phyloP scores from a whole-genome alignment of 768 basidiomycete genomes.

The Sporobolomyces pararoseus region DNA sequence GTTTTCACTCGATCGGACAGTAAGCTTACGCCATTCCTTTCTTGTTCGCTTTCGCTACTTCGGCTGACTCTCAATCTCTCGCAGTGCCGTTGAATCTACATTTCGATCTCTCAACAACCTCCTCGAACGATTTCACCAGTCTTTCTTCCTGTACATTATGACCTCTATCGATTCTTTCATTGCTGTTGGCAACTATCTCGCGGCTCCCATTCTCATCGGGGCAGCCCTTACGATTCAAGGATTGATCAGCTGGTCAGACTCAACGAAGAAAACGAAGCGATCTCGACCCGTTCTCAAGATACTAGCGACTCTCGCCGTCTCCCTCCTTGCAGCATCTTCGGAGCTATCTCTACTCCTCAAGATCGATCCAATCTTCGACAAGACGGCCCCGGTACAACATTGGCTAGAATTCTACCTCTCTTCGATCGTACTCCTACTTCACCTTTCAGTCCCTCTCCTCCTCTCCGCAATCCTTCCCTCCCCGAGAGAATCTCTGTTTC shows the following conservation, averaged over 20 bases:
- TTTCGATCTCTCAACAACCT: constrained; percentile 89
- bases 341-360: constrained; percentile 11
- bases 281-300: not conserved
- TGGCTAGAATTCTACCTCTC: constrained; percentile 11
- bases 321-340: constrained; percentile 18
- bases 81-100: constrained; percentile 77
- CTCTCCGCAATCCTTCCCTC: constrained; percentile 19
- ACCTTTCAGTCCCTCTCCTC: constrained; percentile 28
- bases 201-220: constrained; percentile 77
- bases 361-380: constrained; percentile 11
- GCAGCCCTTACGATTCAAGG: constrained; percentile 82
- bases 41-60: not conserved
- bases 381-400: not conserved
- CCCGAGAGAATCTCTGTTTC: constrained; percentile 44
- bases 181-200: constrained; percentile 86
- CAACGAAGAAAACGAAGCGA: constrained; percentile 58
- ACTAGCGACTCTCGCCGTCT: not conserved
- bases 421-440: constrained; percentile 6
- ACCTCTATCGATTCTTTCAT: constrained; percentile 65
- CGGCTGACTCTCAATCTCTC: not conserved
- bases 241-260: constrained; percentile 63
- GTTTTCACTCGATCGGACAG: constrained; percentile 89
- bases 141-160: constrained; percentile 92
- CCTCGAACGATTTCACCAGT: constrained; percentile 91
- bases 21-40: constrained; percentile 49